Evolutionary conservation across 2,329 filamentous ascomycete species (phyloP).

Genomic region (Ilyonectria mors-panacis): DNA sequence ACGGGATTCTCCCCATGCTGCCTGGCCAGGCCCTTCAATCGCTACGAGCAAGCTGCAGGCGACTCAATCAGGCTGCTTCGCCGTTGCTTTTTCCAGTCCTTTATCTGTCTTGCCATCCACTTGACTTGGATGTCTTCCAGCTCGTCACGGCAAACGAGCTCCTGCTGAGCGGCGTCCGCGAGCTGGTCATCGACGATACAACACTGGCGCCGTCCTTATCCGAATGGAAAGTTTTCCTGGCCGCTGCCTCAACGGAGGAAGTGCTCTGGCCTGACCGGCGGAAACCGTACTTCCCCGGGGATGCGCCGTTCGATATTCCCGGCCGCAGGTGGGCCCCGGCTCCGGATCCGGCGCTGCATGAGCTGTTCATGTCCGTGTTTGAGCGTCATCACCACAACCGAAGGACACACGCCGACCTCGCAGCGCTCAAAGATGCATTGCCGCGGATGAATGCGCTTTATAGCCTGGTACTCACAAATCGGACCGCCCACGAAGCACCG

Average conservation of each 20-base stretch:
- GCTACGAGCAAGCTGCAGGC: not conserved
- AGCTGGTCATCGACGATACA: conserved; percentile 35
- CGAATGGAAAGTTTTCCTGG: not conserved
- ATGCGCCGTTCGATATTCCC: not conserved
- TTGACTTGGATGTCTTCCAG: conserved; percentile 26
- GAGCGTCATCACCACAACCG: conserved; percentile 5
- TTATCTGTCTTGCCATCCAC: conserved; percentile 28
- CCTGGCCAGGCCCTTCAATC: not conserved
- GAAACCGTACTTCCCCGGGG: conserved; percentile 1
- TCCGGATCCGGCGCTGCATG: not conserved
- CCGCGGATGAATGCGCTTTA: not conserved
- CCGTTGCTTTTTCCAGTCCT: not conserved
- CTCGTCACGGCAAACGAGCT: conserved; percentile 6
- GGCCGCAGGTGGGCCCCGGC: not conserved
- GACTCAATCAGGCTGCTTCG: not conserved
- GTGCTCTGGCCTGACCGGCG: not conserved
- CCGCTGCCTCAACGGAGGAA: not conserved
- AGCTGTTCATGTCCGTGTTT: not conserved
- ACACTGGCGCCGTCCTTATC: conserved; percentile 9
- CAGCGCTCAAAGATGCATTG: not conserved
- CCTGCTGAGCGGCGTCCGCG: conserved; percentile 5
- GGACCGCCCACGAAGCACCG: conserved; percentile 10
- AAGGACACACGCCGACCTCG: not conserved
- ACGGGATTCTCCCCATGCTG: not conserved
- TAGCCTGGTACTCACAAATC: conserved; percentile 10